phyloP scores from a whole-genome alignment of 2,329 filamentous ascomycete genomes.

The Apiospora sp. region DNA sequence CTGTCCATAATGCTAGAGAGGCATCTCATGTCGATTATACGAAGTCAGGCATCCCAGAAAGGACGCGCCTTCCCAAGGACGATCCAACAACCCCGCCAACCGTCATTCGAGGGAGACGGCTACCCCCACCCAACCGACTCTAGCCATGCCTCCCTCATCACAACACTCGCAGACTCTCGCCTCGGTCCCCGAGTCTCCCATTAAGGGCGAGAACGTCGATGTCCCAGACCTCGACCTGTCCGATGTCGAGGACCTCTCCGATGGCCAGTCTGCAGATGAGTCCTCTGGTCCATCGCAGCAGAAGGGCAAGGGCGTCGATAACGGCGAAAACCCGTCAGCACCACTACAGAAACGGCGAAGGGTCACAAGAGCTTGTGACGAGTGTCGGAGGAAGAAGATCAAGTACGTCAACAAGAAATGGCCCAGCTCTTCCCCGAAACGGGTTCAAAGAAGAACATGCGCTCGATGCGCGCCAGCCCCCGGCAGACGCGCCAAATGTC shows the following conservation, averaged over 20 bases:
- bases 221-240: constrained; percentile 46
- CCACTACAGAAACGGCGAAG: constrained; percentile 79
- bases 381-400: constrained; percentile 73
- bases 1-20: constrained; percentile 20
- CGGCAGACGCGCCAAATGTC: background rate
- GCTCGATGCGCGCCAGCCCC: constrained; percentile 13
- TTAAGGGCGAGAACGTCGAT: constrained; percentile 41
- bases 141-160: constrained; percentile 21
- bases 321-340: constrained; percentile 50
- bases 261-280: constrained; percentile 46
- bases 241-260: constrained; percentile 46
- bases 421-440: background rate
- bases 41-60: constrained; percentile 12
- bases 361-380: constrained; percentile 83
- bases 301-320: constrained; percentile 36
- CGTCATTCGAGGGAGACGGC: constrained; percentile 20
- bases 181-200: constrained; percentile 22
- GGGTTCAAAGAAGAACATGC: background rate
- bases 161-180: constrained; percentile 19
- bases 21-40: constrained; percentile 16
- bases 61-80: constrained; percentile 18
- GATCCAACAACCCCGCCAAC: constrained; percentile 23
- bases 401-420: constrained; percentile 57
- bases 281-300: constrained; percentile 41
- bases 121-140: constrained; percentile 14